Evolutionary conservation across 2,329 filamentous ascomycete species (phyloP), one percentile per base, ranked within the genome.

Genomic region (Trichophyton rubrum): DNA sequence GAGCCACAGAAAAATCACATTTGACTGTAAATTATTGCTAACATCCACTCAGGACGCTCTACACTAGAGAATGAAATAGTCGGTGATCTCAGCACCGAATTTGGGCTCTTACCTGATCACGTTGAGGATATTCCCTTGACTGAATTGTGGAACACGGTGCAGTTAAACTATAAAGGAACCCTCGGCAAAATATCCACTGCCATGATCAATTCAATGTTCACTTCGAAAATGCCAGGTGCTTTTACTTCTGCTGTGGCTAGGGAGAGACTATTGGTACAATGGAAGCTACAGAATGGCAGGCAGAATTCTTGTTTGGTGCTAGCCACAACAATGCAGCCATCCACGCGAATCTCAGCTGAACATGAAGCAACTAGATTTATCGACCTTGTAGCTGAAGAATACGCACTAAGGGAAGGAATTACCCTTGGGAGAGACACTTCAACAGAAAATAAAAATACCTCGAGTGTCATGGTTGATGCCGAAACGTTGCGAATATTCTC

Each of bases 31-130:
- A 11, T 13, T 3, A 40, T 35, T 38, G 17, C 58, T 51, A 61
- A 60, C 59, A 62, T 24, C 22, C 8, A 5, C 56, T 27, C 24
- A 71, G 72, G 74, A 3, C 70, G 72, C 59, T 78, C 76, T 1
- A 77, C 75, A 1, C 66, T 78, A 1, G 72, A 78, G 60, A 78
- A 78, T 60, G 75, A 78, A 61, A 69, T 78, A 59, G 69, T 74
- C 9, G 76, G 76, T 1, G 75, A 78, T 62, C 68, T 78, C 22
- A 63, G 68, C 8, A 67, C 67, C 20, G 75, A 78, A 62, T 75
- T 78, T 61, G 74, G 73, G 7, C 66, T 63, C 4, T 62, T 75
- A 1, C 75, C 76, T 3, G 74, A 77, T 43, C 68, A 71, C 7
- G 66, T 70, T 3, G 75, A 78, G 56, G 74, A 76, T 35, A 64